These are phyloP conservation scores for Codiaeum variegatum DNA, from an alignment of 441 rosid genomes.

Conservation along the genomic window DNA sequence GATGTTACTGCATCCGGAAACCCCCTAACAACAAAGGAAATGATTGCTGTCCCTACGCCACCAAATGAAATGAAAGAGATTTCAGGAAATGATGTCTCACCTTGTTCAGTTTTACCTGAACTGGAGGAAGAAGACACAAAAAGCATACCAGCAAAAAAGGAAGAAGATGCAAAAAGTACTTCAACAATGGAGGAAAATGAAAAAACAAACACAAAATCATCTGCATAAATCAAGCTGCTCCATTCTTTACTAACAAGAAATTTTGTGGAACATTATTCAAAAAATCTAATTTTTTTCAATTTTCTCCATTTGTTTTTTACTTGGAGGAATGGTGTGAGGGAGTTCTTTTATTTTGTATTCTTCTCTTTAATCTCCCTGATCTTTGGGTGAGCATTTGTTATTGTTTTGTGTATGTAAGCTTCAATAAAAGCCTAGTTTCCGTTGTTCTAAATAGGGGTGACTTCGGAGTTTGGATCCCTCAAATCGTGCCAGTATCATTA, in stretches of 20 bases:
- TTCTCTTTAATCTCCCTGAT: background rate
- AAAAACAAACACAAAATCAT: constrained; percentile 22
- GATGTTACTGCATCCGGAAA: constrained; percentile 30
- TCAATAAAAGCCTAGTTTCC: constrained; percentile 21
- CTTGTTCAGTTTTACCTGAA: constrained; percentile 21
- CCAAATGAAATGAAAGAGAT: constrained; percentile 29
- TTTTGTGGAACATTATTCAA: constrained; percentile 23
- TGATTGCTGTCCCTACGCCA: constrained; percentile 24
- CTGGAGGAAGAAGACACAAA: constrained; percentile 15
- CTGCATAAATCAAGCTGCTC: constrained; percentile 19
- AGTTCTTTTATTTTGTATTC: background rate
- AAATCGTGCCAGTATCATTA: too few relatives aligned
- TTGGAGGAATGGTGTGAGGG: constrained; percentile 15
- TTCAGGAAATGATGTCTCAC: constrained; percentile 26
- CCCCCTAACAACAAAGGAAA: constrained; percentile 28
- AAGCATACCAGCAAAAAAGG: constrained; percentile 7
- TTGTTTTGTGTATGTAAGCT: constrained; percentile 22
- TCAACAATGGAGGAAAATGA: constrained; percentile 18
- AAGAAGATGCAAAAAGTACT: constrained; percentile 8
- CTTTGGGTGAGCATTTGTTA: constrained; percentile 17
- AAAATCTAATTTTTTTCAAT: background rate
- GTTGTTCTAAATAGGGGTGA: background rate
- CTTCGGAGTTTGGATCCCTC: too few relatives aligned
- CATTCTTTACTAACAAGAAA: background rate
- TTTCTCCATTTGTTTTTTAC: constrained; percentile 15